Evolutionary conservation across 2,329 filamentous ascomycete genomes (phyloP).

Genomic region (Diplodia mutila): DNA sequence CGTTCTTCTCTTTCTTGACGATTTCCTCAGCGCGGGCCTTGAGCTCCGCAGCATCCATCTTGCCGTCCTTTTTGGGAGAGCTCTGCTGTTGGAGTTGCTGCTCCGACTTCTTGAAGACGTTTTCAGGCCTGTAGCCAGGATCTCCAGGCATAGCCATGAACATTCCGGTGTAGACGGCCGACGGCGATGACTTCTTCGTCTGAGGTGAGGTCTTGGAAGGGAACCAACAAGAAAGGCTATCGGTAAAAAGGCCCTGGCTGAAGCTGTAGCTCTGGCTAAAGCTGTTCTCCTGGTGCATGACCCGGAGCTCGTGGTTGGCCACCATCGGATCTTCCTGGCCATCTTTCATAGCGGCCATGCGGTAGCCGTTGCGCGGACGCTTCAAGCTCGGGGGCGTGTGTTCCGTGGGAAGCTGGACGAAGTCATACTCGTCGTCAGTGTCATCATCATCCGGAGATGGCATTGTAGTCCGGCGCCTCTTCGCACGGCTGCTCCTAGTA

Average conservation of each 20-base stretch:
- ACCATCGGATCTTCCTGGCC: slow-evolving; percentile 13
- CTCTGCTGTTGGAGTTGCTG: background rate
- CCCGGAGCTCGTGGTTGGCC: slow-evolving; percentile 1
- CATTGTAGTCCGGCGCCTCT: background rate
- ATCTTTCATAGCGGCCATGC: slow-evolving; percentile 2
- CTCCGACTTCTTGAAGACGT: slow-evolving; percentile 21
- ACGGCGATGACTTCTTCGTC: background rate
- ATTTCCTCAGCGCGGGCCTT: slow-evolving; percentile 15
- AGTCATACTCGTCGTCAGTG: slow-evolving; percentile 6
- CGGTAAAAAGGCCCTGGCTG: slow-evolving; percentile 7
- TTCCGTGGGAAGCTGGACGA: background rate
- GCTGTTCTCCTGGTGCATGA: slow-evolving; percentile 13
- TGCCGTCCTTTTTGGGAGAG: background rate
- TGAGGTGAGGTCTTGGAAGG: background rate
- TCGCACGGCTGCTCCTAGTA: background rate
- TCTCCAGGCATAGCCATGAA: slow-evolving; percentile 20
- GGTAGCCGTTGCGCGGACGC: slow-evolving; percentile 17
- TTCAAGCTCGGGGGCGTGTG: slow-evolving; percentile 5
- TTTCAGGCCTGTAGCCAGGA: slow-evolving; percentile 18
- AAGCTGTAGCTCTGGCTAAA: slow-evolving; percentile 21
- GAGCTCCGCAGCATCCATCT: background rate
- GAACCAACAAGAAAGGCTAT: background rate
- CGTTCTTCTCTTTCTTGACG: slow-evolving; percentile 1
- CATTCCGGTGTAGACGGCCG: slow-evolving; percentile 12
- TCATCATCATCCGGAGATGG: background rate